These are phyloP conservation scores for Hirsutella minnesotensis DNA, from an alignment of 2,329 filamentous ascomycete genomes.

Conservation along the genomic window DNA sequence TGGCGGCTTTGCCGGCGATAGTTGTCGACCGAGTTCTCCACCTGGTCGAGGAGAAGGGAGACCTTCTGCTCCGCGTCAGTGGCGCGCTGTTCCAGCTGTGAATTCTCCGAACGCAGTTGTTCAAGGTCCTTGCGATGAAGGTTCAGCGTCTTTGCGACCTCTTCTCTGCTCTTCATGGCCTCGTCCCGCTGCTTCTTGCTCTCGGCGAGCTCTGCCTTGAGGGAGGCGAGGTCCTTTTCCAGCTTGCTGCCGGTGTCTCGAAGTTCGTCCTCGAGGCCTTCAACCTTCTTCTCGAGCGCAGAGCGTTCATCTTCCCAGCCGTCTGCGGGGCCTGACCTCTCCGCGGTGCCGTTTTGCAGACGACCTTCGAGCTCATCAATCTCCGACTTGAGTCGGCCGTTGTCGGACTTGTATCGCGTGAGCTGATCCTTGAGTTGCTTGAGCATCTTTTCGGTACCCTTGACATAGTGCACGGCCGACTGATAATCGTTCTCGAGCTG, in stretches of 20 bases:
- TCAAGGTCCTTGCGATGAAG: conserved; percentile 58
- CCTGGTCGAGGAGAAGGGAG: conserved; percentile 82
- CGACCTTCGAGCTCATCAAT: conserved; percentile 55
- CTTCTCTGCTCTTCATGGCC: conserved; percentile 43
- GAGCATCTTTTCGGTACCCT: conserved; percentile 98
- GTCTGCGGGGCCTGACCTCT: conserved; percentile 30
- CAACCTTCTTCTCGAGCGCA: conserved; percentile 55
- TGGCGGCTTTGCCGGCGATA: conserved; percentile 71
- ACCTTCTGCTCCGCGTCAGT: conserved; percentile 89
- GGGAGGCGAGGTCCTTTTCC: conserved; percentile 55
- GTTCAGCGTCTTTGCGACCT: conserved; percentile 44
- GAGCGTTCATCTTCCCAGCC: conserved; percentile 69
- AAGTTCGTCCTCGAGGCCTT: conserved; percentile 57
- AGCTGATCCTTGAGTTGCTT: conserved; percentile 97
- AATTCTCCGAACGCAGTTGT: conserved; percentile 72
- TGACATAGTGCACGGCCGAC: conserved; percentile 94
- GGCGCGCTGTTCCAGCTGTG: conserved; percentile 68
- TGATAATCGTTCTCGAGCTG: conserved; percentile 96
- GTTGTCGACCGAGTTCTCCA: conserved; percentile 86
- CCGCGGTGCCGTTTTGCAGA: conserved; percentile 21
- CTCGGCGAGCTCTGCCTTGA: conserved; percentile 58
- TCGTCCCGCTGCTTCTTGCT: conserved; percentile 58
- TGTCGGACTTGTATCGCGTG: conserved; percentile 81
- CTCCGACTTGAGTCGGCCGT: conserved; percentile 70
- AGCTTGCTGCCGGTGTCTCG: conserved; percentile 53